Conservation (phyloP, 345 rosid genomes). For the Jatropha curcas region DNA sequence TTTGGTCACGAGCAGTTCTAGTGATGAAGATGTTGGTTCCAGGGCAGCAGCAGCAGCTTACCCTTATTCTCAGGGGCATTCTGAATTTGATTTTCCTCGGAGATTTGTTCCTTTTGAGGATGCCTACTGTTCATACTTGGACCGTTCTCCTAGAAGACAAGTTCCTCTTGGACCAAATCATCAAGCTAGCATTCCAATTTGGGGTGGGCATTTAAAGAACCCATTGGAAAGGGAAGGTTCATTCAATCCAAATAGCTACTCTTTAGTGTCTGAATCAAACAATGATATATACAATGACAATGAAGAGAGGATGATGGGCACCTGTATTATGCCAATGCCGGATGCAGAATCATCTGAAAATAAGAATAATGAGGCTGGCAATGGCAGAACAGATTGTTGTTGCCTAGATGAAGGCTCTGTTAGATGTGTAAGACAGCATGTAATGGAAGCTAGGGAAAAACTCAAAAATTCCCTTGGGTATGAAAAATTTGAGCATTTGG, state of each 20-base stretch:
- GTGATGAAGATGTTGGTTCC: constrained; percentile 31
- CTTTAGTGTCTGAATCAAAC: neutral
- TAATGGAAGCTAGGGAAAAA: constrained; percentile 55
- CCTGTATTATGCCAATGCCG: constrained; percentile 18
- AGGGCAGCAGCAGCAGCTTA: constrained; percentile 17
- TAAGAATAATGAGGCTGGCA: constrained; percentile 30
- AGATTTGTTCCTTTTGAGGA: constrained; percentile 11
- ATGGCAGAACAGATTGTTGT: constrained; percentile 35
- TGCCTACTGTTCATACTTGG: constrained; percentile 2
- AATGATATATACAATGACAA: neutral
- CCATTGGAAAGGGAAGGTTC: constrained; percentile 13
- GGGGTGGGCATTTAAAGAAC: constrained; percentile 13
- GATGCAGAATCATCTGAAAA: neutral
- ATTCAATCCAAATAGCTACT: constrained; percentile 12
- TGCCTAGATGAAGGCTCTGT: constrained; percentile 62
- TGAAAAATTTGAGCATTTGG: constrained; percentile 50
- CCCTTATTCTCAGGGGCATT: constrained; percentile 35
- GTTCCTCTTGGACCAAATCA: constrained; percentile 31
- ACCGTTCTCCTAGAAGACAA: constrained; percentile 17
- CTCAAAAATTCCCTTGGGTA: constrained; percentile 46
- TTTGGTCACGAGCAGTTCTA: constrained; percentile 37
- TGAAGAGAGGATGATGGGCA: constrained; percentile 21
- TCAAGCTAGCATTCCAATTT: constrained; percentile 28
- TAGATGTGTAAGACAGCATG: constrained; percentile 63
- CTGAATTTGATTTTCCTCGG: constrained; percentile 29